Base-by-base conservation (phyloP, 202 grass and related monocot species). In the Zizania palustris region DNA sequence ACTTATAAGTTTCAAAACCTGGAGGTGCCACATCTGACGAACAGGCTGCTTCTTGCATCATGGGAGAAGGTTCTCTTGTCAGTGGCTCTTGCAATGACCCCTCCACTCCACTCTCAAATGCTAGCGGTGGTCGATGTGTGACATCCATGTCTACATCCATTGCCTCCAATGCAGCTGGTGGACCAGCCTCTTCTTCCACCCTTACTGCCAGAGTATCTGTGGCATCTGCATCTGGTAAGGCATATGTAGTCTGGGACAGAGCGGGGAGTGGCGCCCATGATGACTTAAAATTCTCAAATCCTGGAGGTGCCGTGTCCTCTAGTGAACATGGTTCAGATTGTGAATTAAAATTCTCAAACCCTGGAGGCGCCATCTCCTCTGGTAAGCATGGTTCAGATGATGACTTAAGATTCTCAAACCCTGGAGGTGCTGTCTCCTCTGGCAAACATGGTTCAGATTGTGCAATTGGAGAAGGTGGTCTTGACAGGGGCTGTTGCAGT, bases 1-100 rank as follows among this genome's bases (percentile, higher is more conserved):
- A 81, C 64, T 72, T 83, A 18, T 53, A 67, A 66, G 72, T 83
- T 34, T 83, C 68, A 78, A 87, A 78, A 19, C 68, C 80, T 40
- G 74, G 79, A 45, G 79, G 85, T 60, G 70, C 62, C 57, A 42
- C 62, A 74, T 83, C 57, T 48, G 53, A 7, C 1, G 16, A 80
- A 60, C 66, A 36, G 28, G 66, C 15, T 1, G 34, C n/a, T 48
- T 58, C 55, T 61, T 71, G 55, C 66, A 15, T 12, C 18, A 7
- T 78, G 65, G 65, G 76, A 69, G 53, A 79, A 59, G 41, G 42
- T 45, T 10, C 16, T 60, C 53, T 69, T 45, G 21, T 21, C 22
- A 46, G 39, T 38, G 55, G 56, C 34, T 63, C 33, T 72, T 60
- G 67, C 67, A 42, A 39, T 21, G 58, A 63, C 19, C 41, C 65